Percentiles rank a stretch among this genome's conserved stretches.
These are phyloP conservation scores for Staphylotrichum longicolle DNA, from an alignment of 495 filamentous ascomycete species.

Conservation along the genomic window DNA sequence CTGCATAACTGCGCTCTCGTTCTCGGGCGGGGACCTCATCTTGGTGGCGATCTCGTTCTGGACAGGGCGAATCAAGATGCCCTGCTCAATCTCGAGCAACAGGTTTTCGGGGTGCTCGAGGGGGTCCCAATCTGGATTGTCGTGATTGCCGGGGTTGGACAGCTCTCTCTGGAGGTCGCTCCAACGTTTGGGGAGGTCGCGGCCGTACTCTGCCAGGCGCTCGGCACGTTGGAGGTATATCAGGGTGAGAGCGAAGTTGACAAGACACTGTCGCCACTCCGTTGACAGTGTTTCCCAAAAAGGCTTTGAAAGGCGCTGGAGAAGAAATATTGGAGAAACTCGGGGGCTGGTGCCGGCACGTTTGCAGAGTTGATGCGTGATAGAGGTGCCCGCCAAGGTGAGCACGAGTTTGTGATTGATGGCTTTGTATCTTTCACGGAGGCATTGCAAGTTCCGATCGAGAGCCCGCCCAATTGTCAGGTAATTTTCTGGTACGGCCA, in stretches of 20 bases:
- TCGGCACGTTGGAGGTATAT: conserved; percentile 39
- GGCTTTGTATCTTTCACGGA: background rate
- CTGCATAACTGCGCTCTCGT: conserved; percentile 58
- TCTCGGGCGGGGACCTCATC: conserved; percentile 53
- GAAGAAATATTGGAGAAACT: conserved; percentile 37
- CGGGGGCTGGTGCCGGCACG: conserved; percentile 25
- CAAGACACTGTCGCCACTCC: conserved; percentile 34
- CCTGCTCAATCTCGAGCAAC: conserved; percentile 63
- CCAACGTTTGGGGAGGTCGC: conserved; percentile 20
- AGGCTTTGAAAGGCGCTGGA: conserved; percentile 33
- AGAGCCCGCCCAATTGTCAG: background rate
- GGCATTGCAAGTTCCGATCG: background rate
- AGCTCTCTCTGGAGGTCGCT: conserved; percentile 50
- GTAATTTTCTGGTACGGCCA: background rate
- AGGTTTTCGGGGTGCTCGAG: conserved; percentile 53
- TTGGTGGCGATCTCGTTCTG: conserved; percentile 56
- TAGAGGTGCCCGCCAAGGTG: conserved; percentile 4
- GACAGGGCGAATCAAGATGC: conserved; percentile 59
- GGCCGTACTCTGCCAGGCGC: conserved; percentile 30
- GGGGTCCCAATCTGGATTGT: conserved; percentile 48
- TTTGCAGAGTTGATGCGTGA: conserved; percentile 9
- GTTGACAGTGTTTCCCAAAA: conserved; percentile 26
- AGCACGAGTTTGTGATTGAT: background rate
- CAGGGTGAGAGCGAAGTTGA: conserved; percentile 39
- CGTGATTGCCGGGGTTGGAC: conserved; percentile 47